These are phyloP conservation scores for Acorus gramineus DNA, from an alignment of 106 monocot genomes.

Conservation along the genomic window DNA sequence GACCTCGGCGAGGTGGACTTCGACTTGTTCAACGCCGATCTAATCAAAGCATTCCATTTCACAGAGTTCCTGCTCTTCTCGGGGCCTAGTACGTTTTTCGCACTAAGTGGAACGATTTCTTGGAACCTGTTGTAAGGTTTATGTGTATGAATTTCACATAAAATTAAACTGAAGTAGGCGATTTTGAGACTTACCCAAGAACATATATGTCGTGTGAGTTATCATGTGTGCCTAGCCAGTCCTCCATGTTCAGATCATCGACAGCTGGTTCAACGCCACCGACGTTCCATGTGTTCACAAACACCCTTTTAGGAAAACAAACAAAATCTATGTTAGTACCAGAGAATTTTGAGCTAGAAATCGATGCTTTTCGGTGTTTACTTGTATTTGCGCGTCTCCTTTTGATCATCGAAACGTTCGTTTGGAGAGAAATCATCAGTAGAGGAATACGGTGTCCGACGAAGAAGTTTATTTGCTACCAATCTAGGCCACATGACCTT, in stretches of 20 bases:
- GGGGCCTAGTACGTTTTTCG: conserved; percentile 44
- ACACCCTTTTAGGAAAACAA: conserved; percentile 20
- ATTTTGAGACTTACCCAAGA: conserved; percentile 39
- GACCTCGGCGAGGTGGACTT: not conserved
- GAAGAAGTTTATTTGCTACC: conserved; percentile 24
- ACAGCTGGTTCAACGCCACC: conserved; percentile 43
- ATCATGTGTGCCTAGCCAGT: conserved; percentile 42
- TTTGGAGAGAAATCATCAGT: not conserved
- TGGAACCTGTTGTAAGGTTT: conserved; percentile 37
- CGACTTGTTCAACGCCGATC: conserved; percentile 43
- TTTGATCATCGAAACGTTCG: conserved; percentile 1
- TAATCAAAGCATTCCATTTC: conserved; percentile 56
- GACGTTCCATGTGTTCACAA: conserved; percentile 70
- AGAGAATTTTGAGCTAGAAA: no score
- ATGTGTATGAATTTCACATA: not conserved
- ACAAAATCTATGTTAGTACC: no score
- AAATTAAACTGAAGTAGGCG: not conserved
- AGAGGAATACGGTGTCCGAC: not conserved
- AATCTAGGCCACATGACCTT: conserved; percentile 29
- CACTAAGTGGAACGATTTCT: conserved; percentile 56
- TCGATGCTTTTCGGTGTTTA: not conserved
- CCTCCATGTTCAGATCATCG: conserved; percentile 47
- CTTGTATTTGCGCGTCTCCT: conserved; percentile 12
- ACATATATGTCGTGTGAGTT: conserved; percentile 61
- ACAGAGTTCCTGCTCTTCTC: conserved; percentile 30